These are phyloP conservation scores for Fragilaria crotonensis DNA, from an alignment of 108 stramenopile genomes.

Conservation along the genomic window DNA sequence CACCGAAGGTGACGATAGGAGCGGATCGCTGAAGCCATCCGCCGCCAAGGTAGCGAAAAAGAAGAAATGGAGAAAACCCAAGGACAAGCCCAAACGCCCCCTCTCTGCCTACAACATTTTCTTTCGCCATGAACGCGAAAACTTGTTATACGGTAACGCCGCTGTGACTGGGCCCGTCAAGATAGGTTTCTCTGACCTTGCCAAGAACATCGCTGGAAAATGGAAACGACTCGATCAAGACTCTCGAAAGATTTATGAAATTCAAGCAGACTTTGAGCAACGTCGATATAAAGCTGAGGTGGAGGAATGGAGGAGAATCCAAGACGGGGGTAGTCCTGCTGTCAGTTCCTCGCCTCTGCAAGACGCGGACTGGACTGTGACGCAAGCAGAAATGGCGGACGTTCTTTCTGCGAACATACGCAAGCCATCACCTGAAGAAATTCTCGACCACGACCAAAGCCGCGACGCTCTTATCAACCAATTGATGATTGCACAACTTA, in stretches of 20 bases:
- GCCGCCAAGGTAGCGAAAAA: slow-evolving; percentile 6
- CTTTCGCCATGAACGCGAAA: slow-evolving; percentile 7
- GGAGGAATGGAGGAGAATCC: neutral
- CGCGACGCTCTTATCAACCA: neutral
- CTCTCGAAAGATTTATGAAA: neutral
- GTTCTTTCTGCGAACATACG: neutral
- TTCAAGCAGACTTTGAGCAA: neutral
- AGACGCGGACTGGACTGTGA: neutral
- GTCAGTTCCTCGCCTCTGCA: neutral
- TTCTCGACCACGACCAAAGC: neutral
- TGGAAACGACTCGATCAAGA: neutral
- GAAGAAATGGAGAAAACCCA: neutral
- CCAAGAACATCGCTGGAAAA: neutral
- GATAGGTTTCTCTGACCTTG: neutral
- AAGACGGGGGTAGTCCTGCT: neutral
- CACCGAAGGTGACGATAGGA: too few species aligned
- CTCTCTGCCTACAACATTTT: slow-evolving; percentile 10
- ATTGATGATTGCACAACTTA: neutral
- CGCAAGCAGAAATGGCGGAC: neutral
- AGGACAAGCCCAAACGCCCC: slow-evolving; percentile 2
- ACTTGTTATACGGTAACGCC: neutral
- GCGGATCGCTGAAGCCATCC: too few species aligned
- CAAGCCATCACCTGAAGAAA: neutral
- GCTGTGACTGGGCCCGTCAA: neutral
- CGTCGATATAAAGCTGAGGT: neutral